Base-by-base conservation (phyloP, 2,329 filamentous ascomycete genomes). In the Fusarium phyllophilum region DNA sequence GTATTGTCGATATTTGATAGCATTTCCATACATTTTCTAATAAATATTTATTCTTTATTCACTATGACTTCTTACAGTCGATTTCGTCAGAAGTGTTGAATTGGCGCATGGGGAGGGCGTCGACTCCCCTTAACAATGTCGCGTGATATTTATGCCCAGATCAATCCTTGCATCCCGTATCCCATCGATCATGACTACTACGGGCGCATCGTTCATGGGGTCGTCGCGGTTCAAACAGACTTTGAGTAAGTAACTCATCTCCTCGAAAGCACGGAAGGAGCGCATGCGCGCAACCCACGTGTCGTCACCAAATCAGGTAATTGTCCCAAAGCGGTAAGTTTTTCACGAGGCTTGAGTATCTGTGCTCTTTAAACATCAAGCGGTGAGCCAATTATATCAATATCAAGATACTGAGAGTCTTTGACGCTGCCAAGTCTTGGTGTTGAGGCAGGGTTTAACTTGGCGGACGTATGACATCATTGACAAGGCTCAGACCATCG, bases 381-480 rank as follows among this genome's bases (percentile, higher is more conserved):
- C 61, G 64, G 61, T 66, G 64, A 66, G 34, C 38, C 22, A 42
- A n/a, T 41, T 36, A 31, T 14, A n/a, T 14, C 49, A 13, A 8
- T 18, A 36, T n/a, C 59, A 31, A 17, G 38, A 22, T 20, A 7
- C 12, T 3, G 3, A 22, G 3, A 22, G 7, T 54, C 52, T 22
- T 71, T 59, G 52, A 55, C 62, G 44, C 36, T 70, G 51, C 67
- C 70, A 71, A 73, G 60, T 59, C 49, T 74, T 52, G 48, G 38
- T 68, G 63, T 55, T 63, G 51, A 54, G 51, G 45, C 66, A 69
- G 51, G 42, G 66, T 29, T 62, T 29, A 41, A 45, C 66, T 70
- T 65, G 66, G 66, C 66, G 14, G 29, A 9, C 31, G 3, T 26
- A 65, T 74, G 71, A 74, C 71, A 62, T 74, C 71, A 74, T 62